These are phyloP conservation scores for Drechmeria coniospora DNA, from an alignment of 2,329 filamentous ascomycete species.

Conservation along the genomic window DNA sequence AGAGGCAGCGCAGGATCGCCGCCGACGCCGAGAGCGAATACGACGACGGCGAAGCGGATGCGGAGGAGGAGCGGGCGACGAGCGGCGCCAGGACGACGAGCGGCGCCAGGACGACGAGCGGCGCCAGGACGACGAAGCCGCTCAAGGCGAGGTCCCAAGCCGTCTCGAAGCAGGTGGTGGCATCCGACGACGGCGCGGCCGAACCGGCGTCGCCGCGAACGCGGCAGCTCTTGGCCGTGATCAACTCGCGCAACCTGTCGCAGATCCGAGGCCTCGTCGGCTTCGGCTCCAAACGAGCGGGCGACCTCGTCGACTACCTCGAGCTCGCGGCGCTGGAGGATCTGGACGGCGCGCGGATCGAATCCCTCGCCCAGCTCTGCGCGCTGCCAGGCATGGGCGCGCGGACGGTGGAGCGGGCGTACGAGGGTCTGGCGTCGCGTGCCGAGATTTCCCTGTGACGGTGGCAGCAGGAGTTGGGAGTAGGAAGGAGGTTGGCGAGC, in stretches of 20 bases:
- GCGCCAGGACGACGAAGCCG: too few relatives aligned
- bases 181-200: not conserved
- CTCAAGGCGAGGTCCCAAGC: too few relatives aligned
- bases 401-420: slow-evolving; percentile 39
- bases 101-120: slow-evolving; percentile 14
- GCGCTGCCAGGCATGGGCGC: slow-evolving; percentile 41
- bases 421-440: slow-evolving; percentile 37
- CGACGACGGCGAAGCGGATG: slow-evolving; percentile 7
- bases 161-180: not conserved
- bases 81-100: slow-evolving; percentile 8
- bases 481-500: too few relatives aligned
- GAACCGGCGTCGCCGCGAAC: slow-evolving; percentile 35
- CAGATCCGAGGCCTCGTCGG: slow-evolving; percentile 53
- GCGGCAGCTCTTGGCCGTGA: slow-evolving; percentile 47
- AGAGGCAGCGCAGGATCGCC: slow-evolving; percentile 1
- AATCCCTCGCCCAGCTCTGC: slow-evolving; percentile 34
- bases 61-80: slow-evolving; percentile 12
- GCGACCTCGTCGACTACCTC: slow-evolving; percentile 42
- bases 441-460: too few relatives aligned
- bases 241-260: slow-evolving; percentile 55
- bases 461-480: too few relatives aligned
- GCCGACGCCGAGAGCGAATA: slow-evolving; percentile 2
- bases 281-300: slow-evolving; percentile 57
- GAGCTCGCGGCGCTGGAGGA: slow-evolving; percentile 20
- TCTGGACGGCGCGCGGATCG: slow-evolving; percentile 26